A percentile compares a stretch with the other conserved stretches of the same genome.
phyloP scores from a whole-genome alignment of 2,329 filamentous ascomycete species.

The Aspergillus persii region DNA sequence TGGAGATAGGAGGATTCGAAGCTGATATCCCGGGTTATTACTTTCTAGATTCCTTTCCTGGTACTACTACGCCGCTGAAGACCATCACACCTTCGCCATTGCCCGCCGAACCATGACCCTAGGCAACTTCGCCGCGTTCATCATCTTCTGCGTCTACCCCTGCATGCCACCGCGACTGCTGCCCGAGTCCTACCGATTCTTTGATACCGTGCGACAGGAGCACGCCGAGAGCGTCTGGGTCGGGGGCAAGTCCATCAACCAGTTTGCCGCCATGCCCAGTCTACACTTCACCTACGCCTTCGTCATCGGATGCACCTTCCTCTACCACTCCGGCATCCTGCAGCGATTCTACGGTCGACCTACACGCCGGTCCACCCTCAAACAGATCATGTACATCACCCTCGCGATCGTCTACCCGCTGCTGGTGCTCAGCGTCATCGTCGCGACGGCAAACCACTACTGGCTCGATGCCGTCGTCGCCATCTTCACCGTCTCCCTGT shows the following conservation, averaged over 20 bases:
- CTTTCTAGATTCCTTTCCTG: conserved; percentile 38
- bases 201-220: conserved; percentile 59
- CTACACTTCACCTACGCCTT: conserved; percentile 59
- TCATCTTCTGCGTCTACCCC: conserved; percentile 62
- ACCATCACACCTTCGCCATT: conserved; percentile 53
- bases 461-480: conserved; percentile 55
- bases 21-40: not conserved
- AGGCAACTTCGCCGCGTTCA: conserved; percentile 60
- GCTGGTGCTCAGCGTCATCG: conserved; percentile 52
- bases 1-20: too few relatives aligned
- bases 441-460: conserved; percentile 60
- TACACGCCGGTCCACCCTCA: conserved; percentile 38
- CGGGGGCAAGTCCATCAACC: conserved; percentile 57
- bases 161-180: conserved; percentile 64
- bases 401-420: conserved; percentile 51
- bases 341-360: conserved; percentile 45
- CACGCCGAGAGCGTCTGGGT: conserved; percentile 56
- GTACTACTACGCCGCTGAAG: conserved; percentile 42
- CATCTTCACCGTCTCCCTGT: conserved; percentile 47
- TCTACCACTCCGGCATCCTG: conserved; percentile 54
- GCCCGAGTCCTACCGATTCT: conserved; percentile 59
- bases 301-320: conserved; percentile 53
- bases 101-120: conserved; percentile 61
- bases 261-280: conserved; percentile 58
- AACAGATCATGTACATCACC: conserved; percentile 45